Base-by-base conservation (phyloP, 2,329 filamentous ascomycete species). In the Dothideomycetes sp. region DNA sequence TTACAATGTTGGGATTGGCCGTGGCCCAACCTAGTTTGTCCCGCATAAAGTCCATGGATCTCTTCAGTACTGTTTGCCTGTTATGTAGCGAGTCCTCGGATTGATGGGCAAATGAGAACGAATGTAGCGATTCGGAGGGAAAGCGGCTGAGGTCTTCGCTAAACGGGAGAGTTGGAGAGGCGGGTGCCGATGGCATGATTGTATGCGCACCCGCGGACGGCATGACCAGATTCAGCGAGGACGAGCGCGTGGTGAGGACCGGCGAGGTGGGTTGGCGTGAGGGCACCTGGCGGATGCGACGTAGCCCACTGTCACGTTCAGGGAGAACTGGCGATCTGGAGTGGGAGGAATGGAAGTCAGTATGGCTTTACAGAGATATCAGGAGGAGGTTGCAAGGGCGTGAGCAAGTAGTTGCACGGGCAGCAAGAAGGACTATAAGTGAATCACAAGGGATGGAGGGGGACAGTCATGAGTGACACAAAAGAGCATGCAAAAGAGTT, bases 51-150 rank as follows among this genome's bases (percentile, higher is more conserved):
- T 96, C 91, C 55, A 95, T 81, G 7, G 88, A 94, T 43, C 89
- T 76, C 63, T 94, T 94, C 53, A 98, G 61, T 24, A 94, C 82
- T 67, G 86, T 94, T 59, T 96, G 88, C 40, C 91, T 81, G 58
- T 77, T 94, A 58, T 94, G 84, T 41, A 96, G 72, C 46, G 86
- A 79, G 46, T 96, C 89, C 55, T 94, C 88, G 3, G 88, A 89
- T 61, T 94, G 88, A 51, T 94, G 85, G 31, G 91, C 86, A 60
- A 98, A 98, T 10, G 89, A 96, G 65, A 98, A 98, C 2, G 91
- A 98, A 62, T 98, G 91, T 34, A 98, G 68, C 4, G 91, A 98
- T 58, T 98, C 91, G 51, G 85, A 86, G 1, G 91, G 89, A 57
- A 98, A 98, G 37, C 88, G 81, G 34, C 80, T 81, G 34, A 98